phyloP scores from a whole-genome alignment of 2,329 filamentous ascomycete genomes.

The Fusarium continuum region DNA sequence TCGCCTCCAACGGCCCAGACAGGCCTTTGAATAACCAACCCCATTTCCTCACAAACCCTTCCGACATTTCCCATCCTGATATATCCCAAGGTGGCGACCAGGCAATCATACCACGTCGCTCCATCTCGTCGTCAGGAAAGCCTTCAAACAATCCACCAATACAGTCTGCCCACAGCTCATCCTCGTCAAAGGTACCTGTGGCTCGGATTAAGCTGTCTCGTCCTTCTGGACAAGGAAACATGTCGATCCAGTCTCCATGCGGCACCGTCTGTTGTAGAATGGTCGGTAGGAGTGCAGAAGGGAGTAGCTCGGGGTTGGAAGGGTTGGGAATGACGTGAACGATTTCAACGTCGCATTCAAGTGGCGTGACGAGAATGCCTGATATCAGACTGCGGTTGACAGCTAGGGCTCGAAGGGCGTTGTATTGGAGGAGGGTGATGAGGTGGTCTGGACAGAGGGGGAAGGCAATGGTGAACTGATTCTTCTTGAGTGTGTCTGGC shows the following conservation, averaged over 20 bases:
- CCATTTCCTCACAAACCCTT: conserved; percentile 37
- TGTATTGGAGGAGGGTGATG: conserved; percentile 25
- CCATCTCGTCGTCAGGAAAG: conserved; percentile 54
- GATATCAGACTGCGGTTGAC: conserved; percentile 22
- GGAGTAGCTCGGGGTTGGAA: background rate
- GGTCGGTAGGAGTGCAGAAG: conserved; percentile 9
- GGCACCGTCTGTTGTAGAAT: conserved; percentile 15
- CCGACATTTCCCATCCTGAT: conserved; percentile 36
- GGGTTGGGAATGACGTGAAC: conserved; percentile 19
- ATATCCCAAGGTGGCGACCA: conserved; percentile 48
- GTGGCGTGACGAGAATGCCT: conserved; percentile 4
- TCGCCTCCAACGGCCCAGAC: conserved; percentile 14
- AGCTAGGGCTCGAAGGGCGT: conserved; percentile 18
- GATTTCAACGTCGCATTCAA: conserved; percentile 13
- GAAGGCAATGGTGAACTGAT: background rate
- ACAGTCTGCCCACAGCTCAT: conserved; percentile 55
- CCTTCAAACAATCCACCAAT: conserved; percentile 56
- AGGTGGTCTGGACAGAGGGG: conserved; percentile 19
- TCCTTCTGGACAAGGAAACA: conserved; percentile 10
- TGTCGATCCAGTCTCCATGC: conserved; percentile 25
- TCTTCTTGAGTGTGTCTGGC: background rate
- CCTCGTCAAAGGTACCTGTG: conserved; percentile 49
- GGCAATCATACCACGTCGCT: conserved; percentile 52
- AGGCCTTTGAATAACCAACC: conserved; percentile 27
- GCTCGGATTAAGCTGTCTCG: conserved; percentile 10